These are phyloP conservation scores for Metschnikowia colocasiae DNA, from an alignment of 805 yeast genomes.

Conservation along the genomic window DNA sequence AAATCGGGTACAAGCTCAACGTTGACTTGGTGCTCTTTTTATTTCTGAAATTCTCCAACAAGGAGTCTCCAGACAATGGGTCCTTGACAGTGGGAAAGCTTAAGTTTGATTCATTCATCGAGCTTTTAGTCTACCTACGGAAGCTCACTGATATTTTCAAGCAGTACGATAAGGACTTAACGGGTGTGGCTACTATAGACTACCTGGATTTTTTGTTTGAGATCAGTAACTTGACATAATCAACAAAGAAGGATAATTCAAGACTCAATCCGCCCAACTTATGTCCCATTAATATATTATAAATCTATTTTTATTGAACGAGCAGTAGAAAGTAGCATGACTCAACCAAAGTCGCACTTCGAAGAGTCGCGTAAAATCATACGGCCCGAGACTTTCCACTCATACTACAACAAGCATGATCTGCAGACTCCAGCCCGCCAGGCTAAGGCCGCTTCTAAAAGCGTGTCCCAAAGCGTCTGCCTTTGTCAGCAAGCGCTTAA, in stretches of 20 bases:
- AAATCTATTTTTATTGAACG: background rate
- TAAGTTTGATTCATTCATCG: constrained; percentile 80
- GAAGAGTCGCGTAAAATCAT: background rate
- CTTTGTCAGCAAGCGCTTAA: background rate
- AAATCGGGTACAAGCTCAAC: constrained; percentile 63
- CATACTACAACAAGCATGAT: background rate
- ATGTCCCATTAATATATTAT: background rate
- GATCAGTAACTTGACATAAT: constrained; percentile 30
- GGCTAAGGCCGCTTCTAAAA: constrained; percentile 1
- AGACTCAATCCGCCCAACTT: background rate
- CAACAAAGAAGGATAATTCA: background rate
- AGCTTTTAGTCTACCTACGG: constrained; percentile 70
- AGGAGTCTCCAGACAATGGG: constrained; percentile 25
- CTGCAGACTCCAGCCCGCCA: constrained; percentile 1
- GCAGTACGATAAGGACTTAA: constrained; percentile 68
- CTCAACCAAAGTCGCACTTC: background rate
- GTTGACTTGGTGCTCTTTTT: constrained; percentile 54
- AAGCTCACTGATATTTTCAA: constrained; percentile 76
- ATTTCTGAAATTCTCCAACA: constrained; percentile 51
- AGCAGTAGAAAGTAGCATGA: background rate
- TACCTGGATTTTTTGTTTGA: constrained; percentile 65
- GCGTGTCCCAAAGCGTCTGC: background rate
- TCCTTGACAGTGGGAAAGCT: constrained; percentile 38
- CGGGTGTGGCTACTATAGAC: constrained; percentile 66
- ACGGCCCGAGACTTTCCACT: background rate